Percentiles rank a stretch among this genome's conserved stretches.
Conservation (phyloP, 2,329 filamentous ascomycete species). For the Exophiala aquamarina region DNA sequence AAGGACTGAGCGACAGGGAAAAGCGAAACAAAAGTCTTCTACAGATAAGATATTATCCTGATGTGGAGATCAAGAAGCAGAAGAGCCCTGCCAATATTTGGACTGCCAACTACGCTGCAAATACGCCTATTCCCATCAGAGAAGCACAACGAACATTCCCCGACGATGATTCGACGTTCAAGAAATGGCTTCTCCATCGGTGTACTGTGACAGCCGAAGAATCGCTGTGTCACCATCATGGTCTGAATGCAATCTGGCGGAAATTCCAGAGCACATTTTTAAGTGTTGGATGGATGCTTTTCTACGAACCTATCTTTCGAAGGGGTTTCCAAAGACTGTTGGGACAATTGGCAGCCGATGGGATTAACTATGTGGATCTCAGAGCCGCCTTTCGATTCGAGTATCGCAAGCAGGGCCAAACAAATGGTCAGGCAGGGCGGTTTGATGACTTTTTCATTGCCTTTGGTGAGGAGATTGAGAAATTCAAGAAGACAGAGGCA, state of each 20-base stretch:
- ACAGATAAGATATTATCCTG: conserved; percentile 26
- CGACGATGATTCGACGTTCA: conserved; percentile 67
- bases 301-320: conserved; percentile 88
- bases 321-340: conserved; percentile 72
- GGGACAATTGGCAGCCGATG: conserved; percentile 71
- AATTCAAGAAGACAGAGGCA: conserved; percentile 70
- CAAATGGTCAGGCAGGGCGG: conserved; percentile 49
- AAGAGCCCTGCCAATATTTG: conserved; percentile 54
- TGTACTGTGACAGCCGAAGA: conserved; percentile 72
- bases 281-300: conserved; percentile 71
- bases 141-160: conserved; percentile 73
- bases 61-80: conserved; percentile 24
- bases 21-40: conserved; percentile 15
- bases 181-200: conserved; percentile 72
- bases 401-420: conserved; percentile 65
- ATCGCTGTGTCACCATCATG: conserved; percentile 76
- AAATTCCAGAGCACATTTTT: conserved; percentile 77
- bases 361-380: conserved; percentile 81
- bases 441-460: conserved; percentile 69
- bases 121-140: conserved; percentile 58
- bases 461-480: conserved; percentile 73
- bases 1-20: conserved; percentile 20
- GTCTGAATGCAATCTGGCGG: conserved; percentile 78
- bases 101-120: conserved; percentile 61
- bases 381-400: conserved; percentile 71